Evolutionary conservation across 1,284 basidiomycete genomes (phyloP).

Genomic region (Apiotrichum laibachii): DNA sequence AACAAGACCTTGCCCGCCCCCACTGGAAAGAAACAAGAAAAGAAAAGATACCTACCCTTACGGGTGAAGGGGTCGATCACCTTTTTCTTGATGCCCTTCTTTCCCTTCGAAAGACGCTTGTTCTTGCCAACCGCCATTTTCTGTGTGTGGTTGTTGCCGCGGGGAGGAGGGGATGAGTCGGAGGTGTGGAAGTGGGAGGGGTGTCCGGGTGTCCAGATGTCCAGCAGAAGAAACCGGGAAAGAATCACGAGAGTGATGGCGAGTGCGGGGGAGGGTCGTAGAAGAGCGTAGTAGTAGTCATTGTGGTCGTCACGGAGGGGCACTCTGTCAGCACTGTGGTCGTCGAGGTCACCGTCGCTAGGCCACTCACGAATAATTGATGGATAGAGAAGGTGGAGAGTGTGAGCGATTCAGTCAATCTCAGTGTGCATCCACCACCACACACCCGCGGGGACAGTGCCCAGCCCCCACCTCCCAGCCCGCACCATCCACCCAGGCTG

Average conservation of each 20-base stretch:
- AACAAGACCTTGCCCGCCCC: conserved; percentile 1
- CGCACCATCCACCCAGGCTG: no score
- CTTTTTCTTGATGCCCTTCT: conserved; percentile 99
- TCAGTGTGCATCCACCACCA: background rate
- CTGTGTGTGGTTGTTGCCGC: conserved; percentile 4
- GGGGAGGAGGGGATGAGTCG: background rate
- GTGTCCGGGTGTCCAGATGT: background rate
- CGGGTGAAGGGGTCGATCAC: conserved; percentile 99
- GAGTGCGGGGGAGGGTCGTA: background rate
- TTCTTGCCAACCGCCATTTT: conserved; percentile 95
- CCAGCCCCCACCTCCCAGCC: background rate
- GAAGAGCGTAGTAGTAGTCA: background rate
- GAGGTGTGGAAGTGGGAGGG: background rate
- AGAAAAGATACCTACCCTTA: conserved; percentile 64
- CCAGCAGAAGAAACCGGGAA: background rate
- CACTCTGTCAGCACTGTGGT: background rate
- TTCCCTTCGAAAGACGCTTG: conserved; percentile 98
- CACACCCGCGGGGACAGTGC: background rate
- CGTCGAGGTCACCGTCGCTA: background rate
- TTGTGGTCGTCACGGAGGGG: background rate
- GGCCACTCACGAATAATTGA: conserved; percentile 7
- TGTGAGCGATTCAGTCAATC: background rate
- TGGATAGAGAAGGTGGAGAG: background rate
- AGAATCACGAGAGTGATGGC: background rate
- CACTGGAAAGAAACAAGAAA: background rate